phyloP scores from a whole-genome alignment of 495 filamentous ascomycete genomes.

The Baudoinia panamericana region DNA sequence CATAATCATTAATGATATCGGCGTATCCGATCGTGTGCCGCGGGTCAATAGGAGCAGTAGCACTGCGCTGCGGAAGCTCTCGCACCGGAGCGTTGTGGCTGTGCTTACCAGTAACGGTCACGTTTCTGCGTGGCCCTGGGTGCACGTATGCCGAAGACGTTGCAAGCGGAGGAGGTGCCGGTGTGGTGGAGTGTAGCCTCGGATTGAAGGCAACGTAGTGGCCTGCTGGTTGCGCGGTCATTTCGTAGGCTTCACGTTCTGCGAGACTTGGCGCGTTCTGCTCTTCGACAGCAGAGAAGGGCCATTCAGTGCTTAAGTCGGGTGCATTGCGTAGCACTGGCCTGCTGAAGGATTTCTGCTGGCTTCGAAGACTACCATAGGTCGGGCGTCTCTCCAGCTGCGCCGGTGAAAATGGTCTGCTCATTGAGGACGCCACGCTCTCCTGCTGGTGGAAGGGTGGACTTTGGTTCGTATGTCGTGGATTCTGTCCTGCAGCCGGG shows the following conservation, averaged over 20 bases:
- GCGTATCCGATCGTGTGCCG: constrained; percentile 10
- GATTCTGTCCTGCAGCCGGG: constrained; percentile 7
- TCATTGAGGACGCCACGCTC: constrained; percentile 10
- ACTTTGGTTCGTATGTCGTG: constrained; percentile 9
- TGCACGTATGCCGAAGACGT: neutral
- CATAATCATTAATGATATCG: constrained; percentile 11
- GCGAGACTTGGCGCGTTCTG: too few relatives aligned
- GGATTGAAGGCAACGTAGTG: constrained; percentile 23
- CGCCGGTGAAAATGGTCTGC: neutral
- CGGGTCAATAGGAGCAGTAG: constrained; percentile 8
- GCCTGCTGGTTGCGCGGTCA: constrained; percentile 13
- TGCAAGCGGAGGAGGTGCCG: constrained; percentile 6
- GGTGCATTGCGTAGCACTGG: constrained; percentile 5
- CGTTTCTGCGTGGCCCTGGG: neutral
- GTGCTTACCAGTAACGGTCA: constrained; percentile 5
- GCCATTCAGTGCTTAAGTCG: neutral
- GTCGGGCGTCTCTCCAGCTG: constrained; percentile 1
- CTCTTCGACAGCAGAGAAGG: constrained; percentile 1
- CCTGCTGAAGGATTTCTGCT: constrained; percentile 16
- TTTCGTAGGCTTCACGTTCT: too few relatives aligned
- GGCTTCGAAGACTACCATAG: constrained; percentile 13
- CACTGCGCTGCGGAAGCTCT: constrained; percentile 5
- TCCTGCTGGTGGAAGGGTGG: constrained; percentile 3
- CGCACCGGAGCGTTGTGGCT: constrained; percentile 4
- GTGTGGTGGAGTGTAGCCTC: constrained; percentile 1